Evolutionary conservation across 306 rosid species (phyloP).

Genomic region (Medicago lupulina): DNA sequence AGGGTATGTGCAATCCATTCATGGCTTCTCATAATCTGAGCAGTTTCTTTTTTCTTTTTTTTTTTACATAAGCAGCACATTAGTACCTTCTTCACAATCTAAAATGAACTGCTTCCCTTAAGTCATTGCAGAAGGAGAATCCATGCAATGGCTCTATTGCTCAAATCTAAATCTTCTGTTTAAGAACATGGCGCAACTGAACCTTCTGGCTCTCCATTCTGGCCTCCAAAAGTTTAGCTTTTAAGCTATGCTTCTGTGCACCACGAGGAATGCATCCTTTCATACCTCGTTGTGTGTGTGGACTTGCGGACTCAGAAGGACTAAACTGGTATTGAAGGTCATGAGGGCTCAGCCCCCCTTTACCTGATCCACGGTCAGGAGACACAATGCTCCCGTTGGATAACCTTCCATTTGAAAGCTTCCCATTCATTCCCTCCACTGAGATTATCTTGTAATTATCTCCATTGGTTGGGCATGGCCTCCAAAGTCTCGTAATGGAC

Average conservation of each 20-base stretch:
- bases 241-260: slow-evolving; percentile 75
- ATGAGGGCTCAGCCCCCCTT: slow-evolving; percentile 71
- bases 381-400: slow-evolving; percentile 61
- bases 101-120: slow-evolving; percentile 43
- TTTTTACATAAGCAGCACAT: slow-evolving; percentile 37
- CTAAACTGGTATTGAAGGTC: slow-evolving; percentile 72
- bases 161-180: slow-evolving; percentile 73
- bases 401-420: slow-evolving; percentile 77
- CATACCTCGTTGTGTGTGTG: slow-evolving; percentile 64
- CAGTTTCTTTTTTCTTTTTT: slow-evolving; percentile 35
- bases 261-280: slow-evolving; percentile 84
- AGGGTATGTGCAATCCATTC: slow-evolving; percentile 45
- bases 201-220: slow-evolving; percentile 88
- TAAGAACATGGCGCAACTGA: slow-evolving; percentile 91
- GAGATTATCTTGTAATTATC: slow-evolving; percentile 75
- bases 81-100: slow-evolving; percentile 28
- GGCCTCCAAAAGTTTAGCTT: slow-evolving; percentile 89
- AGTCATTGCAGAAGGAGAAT: slow-evolving; percentile 35
- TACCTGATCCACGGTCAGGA: slow-evolving; percentile 69
- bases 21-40: slow-evolving; percentile 41
- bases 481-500: slow-evolving; percentile 77
- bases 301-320: slow-evolving; percentile 66
- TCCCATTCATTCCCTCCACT: slow-evolving; percentile 68
- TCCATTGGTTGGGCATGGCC: slow-evolving; percentile 68
- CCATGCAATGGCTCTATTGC: slow-evolving; percentile 31